Evolutionary conservation across 768 basidiomycete genomes (phyloP).

Genomic region (Hypholoma fasciculare): DNA sequence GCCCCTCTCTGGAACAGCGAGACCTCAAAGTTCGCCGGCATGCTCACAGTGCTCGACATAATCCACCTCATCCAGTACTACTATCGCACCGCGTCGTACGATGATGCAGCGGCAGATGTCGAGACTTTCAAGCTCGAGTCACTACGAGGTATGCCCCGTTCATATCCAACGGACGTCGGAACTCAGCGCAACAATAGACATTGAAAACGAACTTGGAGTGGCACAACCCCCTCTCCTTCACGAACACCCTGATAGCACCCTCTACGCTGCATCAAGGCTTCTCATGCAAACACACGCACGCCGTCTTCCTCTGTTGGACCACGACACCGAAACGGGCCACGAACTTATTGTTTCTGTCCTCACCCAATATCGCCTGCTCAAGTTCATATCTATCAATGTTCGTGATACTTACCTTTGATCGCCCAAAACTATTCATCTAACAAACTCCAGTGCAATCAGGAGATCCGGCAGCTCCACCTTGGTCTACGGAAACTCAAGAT

Average conservation of each 20-base stretch:
- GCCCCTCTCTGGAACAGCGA: conserved; percentile 99
- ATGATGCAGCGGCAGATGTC: conserved; percentile 86
- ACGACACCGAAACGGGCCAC: conserved; percentile 90
- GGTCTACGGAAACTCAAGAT: conserved; percentile 87
- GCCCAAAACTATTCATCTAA: conserved; percentile 10
- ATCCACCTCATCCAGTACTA: conserved; percentile 99
- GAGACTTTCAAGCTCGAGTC: conserved; percentile 89
- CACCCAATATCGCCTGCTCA: conserved; percentile 96
- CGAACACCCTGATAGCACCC: conserved; percentile 84
- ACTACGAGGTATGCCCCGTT: conserved; percentile 68
- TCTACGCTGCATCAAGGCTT: conserved; percentile 87
- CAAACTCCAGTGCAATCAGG: conserved; percentile 71
- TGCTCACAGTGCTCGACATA: conserved; percentile 99
- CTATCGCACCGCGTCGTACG: conserved; percentile 84
- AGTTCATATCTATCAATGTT: conserved; percentile 98
- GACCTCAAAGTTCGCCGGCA: conserved; percentile 89
- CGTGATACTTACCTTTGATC: conserved; percentile 19
- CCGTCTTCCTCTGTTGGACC: conserved; percentile 89
- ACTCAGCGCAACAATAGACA: conserved; percentile 55
- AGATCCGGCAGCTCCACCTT: conserved; percentile 78
- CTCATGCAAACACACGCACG: conserved; percentile 96
- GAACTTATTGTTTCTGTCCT: conserved; percentile 95
- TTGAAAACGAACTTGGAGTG: conserved; percentile 90
- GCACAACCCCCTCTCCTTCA: conserved; percentile 87
- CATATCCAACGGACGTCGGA: conserved; percentile 4